Base-by-base conservation (phyloP, 2,329 filamentous ascomycete genomes). In the Arthroderma uncinatum region DNA sequence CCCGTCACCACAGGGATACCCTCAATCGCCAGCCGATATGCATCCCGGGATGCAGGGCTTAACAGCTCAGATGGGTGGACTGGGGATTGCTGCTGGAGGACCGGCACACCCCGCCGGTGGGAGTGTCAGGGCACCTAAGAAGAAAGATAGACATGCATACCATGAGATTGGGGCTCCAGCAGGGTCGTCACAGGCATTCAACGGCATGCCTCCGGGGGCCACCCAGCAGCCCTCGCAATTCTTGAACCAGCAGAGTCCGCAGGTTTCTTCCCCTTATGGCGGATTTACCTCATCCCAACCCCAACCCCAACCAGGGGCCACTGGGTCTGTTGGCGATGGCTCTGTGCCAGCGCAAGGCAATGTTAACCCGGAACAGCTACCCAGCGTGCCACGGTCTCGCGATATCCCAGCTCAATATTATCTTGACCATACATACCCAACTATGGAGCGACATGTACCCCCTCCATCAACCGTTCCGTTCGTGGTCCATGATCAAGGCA, bases 81-180 rank as follows among this genome's bases (percentile, higher is more conserved):
- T 94, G 80, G 84, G 79, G 40, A 75, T 95, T 63, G 82, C 79
- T 34, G 71, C 68, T 58, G 78, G 80, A 53, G 75, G 76, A 2
- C 82, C 79, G 36, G 71, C 68, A 58, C 77, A 80, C 52, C 75
- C 76, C 8, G 75, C 76, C 1, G 62, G 54, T 57, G 63, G 67
- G 57, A 68, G 66, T 55, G 63, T 68, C 54, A 74, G 83, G 69
- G 63, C 71, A 37, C 72, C 75, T 54, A 86, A 91, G 79, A 97
- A 95, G 82, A 96, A 95, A 79, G 87, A 96, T 70, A 83, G 89
- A 59, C 92, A 97, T 73, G 92, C 91, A 62, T 87, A 95, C 71
- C 92, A 97, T 71, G 85, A 83, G 39, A 82, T 97, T 55, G 89
- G 92, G 62, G 82, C 87, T 21, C 79, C 84, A 10, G 78, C 78